Evolutionary conservation across 768 basidiomycete species (phyloP).

Genomic region (Cystobasidium tubakii): DNA sequence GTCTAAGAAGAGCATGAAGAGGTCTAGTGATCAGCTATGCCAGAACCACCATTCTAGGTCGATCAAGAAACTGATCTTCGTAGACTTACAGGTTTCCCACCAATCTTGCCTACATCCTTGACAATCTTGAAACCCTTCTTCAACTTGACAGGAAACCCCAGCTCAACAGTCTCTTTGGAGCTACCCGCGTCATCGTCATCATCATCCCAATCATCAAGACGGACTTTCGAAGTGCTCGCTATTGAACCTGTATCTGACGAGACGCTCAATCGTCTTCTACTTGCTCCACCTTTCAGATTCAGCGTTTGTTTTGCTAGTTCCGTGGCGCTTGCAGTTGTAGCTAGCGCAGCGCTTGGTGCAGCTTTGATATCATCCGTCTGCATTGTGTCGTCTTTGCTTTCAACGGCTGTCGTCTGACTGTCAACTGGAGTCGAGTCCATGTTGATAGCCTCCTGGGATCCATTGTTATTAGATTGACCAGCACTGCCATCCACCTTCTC

Average conservation of each 20-base stretch:
- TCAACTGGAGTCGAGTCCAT: not conserved
- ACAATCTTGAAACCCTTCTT: constrained; percentile 47
- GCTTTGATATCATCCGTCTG: not conserved
- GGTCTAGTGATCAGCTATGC: no score
- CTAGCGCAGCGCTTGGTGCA: not conserved
- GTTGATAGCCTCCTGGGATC: not conserved
- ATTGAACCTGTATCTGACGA: constrained; percentile 27
- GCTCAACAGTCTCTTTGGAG: constrained; percentile 54
- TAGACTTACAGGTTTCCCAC: constrained; percentile 35
- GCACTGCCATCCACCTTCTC: not conserved
- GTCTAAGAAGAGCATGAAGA: no score
- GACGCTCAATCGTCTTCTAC: constrained; percentile 13
- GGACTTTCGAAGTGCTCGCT: not conserved
- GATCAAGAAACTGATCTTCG: no score
- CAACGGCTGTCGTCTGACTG: not conserved
- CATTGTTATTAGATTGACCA: not conserved
- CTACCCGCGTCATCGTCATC: constrained; percentile 52
- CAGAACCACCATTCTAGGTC: no score
- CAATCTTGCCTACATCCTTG: constrained; percentile 42
- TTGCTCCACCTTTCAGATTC: constrained; percentile 13
- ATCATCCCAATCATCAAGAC: constrained; percentile 24
- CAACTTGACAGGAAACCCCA: constrained; percentile 53
- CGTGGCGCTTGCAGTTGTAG: not conserved
- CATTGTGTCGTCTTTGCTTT: not conserved
- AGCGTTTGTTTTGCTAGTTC: not conserved